Percentiles rank a stretch among this genome's conserved stretches.
Evolutionary conservation across 257 asterid genomes (phyloP).

Genomic region (Ajuga chamaepitys): DNA sequence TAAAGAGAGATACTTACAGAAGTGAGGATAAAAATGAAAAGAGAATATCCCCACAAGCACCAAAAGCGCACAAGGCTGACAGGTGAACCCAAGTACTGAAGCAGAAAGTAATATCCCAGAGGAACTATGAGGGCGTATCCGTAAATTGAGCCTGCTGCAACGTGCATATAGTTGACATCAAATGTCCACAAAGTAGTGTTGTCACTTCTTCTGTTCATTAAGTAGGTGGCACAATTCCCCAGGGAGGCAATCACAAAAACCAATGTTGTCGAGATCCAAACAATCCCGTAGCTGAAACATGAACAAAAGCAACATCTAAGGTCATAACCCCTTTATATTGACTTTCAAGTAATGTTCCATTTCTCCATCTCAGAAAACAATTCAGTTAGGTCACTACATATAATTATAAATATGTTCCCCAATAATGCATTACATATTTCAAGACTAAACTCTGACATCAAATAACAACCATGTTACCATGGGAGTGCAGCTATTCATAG

Average conservation of each 20-base stretch:
- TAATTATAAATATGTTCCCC: background rate
- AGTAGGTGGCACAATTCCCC: constrained; percentile 85
- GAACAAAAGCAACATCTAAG: background rate
- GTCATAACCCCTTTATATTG: background rate
- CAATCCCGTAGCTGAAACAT: constrained; percentile 71
- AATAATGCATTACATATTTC: background rate
- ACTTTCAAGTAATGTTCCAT: background rate
- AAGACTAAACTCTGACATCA: background rate
- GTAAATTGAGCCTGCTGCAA: constrained; percentile 72
- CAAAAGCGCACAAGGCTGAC: constrained; percentile 90
- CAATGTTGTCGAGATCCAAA: constrained; percentile 95
- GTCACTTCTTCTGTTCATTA: constrained; percentile 56
- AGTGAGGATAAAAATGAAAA: constrained; percentile 69
- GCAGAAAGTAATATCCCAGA: constrained; percentile 81
- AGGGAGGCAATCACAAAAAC: constrained; percentile 71
- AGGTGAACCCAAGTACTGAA: constrained; percentile 70
- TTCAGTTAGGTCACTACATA: background rate
- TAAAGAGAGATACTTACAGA: constrained; percentile 50
- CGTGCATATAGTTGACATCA: constrained; percentile 74
- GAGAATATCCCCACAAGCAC: constrained; percentile 99
- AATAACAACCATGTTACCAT: background rate
- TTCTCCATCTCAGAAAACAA: background rate
- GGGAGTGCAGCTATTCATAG: background rate
- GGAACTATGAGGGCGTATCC: constrained; percentile 91
- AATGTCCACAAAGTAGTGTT: constrained; percentile 49